phyloP scores from a whole-genome alignment of 441 rosid species.

The Erodium moschatum region DNA sequence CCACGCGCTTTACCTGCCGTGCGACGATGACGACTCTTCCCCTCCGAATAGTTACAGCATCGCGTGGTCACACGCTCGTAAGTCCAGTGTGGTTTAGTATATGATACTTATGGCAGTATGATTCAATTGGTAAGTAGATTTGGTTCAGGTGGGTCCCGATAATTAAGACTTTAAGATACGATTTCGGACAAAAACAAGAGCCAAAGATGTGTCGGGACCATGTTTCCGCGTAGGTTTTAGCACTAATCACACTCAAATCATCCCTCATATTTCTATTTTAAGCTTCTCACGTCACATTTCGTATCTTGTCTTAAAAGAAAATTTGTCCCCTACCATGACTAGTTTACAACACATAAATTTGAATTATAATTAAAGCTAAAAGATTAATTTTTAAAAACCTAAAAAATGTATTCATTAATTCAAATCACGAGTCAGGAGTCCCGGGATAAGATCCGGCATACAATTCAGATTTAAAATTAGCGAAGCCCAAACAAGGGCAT shows the following conservation, averaged over 20 bases:
- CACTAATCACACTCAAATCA: not conserved
- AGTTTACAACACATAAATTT: too few relatives aligned
- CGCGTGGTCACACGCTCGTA: not conserved
- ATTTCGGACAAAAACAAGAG: not conserved
- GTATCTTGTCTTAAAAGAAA: not conserved
- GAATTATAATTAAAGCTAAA: too few relatives aligned
- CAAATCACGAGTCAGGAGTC: too few relatives aligned
- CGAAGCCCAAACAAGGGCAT: too few relatives aligned
- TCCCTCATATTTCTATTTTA: not conserved
- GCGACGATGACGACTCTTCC: not conserved
- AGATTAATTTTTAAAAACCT: too few relatives aligned
- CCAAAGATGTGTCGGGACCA: not conserved
- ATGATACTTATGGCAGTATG: not conserved
- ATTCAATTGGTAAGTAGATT: not conserved
- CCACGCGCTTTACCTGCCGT: not conserved
- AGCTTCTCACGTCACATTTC: not conserved
- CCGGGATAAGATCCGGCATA: too few relatives aligned
- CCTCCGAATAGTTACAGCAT: not conserved
- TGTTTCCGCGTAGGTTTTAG: conserved; percentile 16
- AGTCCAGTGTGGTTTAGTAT: not conserved
- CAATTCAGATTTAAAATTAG: too few relatives aligned
- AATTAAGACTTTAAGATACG: not conserved
- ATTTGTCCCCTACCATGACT: too few relatives aligned
- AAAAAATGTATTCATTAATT: too few relatives aligned
- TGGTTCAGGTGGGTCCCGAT: conserved; percentile 5